phyloP scores from a whole-genome alignment of 768 basidiomycete species.

The Boletus sp. region DNA sequence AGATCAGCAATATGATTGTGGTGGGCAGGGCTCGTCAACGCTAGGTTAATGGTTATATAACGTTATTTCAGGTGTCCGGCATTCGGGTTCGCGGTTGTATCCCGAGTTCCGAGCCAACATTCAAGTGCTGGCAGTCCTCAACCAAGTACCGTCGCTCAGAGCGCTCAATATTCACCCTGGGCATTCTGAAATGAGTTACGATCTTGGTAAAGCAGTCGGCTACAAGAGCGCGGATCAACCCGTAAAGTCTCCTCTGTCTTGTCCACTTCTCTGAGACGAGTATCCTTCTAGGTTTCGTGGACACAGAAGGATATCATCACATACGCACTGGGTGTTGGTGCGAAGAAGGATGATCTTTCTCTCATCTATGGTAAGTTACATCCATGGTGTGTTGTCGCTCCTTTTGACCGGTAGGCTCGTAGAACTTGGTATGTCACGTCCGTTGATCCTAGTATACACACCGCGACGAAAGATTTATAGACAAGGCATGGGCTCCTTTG shows the following conservation, averaged over 20 bases:
- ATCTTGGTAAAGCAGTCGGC: constrained; percentile 69
- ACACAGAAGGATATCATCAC: constrained; percentile 78
- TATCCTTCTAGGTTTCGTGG: constrained; percentile 62
- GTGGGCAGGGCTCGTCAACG: neutral
- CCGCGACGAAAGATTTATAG: constrained; percentile 30
- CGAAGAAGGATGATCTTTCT: constrained; percentile 66
- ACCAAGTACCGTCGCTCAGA: neutral
- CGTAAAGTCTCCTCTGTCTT: constrained; percentile 36
- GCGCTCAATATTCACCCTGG: neutral
- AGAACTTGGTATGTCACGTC: constrained; percentile 49
- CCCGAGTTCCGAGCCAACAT: neutral
- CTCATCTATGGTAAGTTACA: constrained; percentile 63
- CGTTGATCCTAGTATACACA: neutral
- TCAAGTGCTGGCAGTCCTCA: neutral
- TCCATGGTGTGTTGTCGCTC: neutral
- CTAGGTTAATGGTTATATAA: neutral
- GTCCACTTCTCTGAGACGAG: neutral
- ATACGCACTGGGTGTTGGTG: constrained; percentile 80
- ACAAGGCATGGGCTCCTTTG: constrained; percentile 67
- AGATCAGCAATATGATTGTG: neutral
- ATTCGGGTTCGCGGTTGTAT: neutral
- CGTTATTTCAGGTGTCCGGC: neutral
- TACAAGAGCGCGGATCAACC: constrained; percentile 47
- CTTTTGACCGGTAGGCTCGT: neutral
- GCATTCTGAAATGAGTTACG: constrained; percentile 41